phyloP scores from a whole-genome alignment of 495 filamentous ascomycete species.

The Sporormia fimetaria region DNA sequence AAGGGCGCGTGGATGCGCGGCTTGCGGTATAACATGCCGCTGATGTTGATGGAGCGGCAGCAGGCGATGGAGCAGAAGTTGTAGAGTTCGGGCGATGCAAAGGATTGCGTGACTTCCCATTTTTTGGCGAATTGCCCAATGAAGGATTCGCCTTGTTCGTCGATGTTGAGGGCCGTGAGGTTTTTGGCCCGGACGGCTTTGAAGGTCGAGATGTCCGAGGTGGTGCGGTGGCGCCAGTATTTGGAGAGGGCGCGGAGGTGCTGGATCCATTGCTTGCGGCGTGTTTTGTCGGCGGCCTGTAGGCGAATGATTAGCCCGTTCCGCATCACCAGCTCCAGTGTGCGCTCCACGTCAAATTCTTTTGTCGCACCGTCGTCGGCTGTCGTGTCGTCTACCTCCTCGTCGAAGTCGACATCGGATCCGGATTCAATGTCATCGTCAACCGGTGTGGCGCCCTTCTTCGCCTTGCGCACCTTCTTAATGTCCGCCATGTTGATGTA shows the following conservation, averaged over 20 bases:
- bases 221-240: constrained; percentile 55
- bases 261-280: constrained; percentile 55
- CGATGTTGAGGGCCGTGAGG: constrained; percentile 51
- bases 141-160: constrained; percentile 58
- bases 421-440: constrained; percentile 40
- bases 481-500: constrained; percentile 55
- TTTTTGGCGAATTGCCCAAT: constrained; percentile 59
- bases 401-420: constrained; percentile 36
- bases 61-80: constrained; percentile 57
- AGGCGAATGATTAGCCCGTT: constrained; percentile 56
- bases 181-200: constrained; percentile 49
- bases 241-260: constrained; percentile 47
- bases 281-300: constrained; percentile 49
- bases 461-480: constrained; percentile 44
- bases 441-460: constrained; percentile 39
- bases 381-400: constrained; percentile 36
- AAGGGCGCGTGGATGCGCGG: constrained; percentile 55
- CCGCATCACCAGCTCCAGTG: constrained; percentile 51
- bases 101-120: constrained; percentile 60
- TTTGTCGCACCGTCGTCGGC: constrained; percentile 44
- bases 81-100: constrained; percentile 54
- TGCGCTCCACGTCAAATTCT: constrained; percentile 46
- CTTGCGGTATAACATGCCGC: constrained; percentile 56
- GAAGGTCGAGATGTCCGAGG: constrained; percentile 45
- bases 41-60: constrained; percentile 53